Percentiles rank a stretch among this genome's conserved stretches.
Conservation (phyloP, 1,139 yeast species). For the Lizanozyma gosingica region DNA sequence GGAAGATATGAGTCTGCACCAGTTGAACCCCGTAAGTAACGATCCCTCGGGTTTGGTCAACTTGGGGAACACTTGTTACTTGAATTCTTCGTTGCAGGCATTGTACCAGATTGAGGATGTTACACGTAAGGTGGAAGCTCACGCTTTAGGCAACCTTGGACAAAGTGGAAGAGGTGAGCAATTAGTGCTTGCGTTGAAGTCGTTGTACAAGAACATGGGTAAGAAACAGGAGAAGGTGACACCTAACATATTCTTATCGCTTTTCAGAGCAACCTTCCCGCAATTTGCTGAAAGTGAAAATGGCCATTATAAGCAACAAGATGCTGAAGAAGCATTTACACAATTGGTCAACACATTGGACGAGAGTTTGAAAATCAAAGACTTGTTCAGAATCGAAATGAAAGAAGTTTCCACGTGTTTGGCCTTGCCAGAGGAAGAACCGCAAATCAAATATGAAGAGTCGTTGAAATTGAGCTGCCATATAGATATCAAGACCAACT, state of each 20-base stretch:
- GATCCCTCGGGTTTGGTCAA: constrained; percentile 81
- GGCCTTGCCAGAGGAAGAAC: constrained; percentile 51
- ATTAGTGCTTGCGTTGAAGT: constrained; percentile 20
- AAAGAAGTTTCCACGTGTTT: constrained; percentile 52
- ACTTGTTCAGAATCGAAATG: constrained; percentile 57
- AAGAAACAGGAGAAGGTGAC: constrained; percentile 38
- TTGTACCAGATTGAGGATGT: constrained; percentile 61
- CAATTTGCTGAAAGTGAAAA: constrained; percentile 77
- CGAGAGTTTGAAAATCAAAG: constrained; percentile 41
- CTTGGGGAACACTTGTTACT: constrained; percentile 91
- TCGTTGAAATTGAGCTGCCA: constrained; percentile 77
- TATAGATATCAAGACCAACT: constrained; percentile 77
- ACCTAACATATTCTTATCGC: constrained; percentile 54
- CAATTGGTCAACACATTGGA: constrained; percentile 56
- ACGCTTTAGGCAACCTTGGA: constrained; percentile 5
- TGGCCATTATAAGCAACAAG: constrained; percentile 88
- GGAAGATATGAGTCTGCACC: constrained; percentile 55
- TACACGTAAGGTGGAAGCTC: neutral
- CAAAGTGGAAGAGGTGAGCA: constrained; percentile 5
- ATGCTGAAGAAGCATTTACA: constrained; percentile 94
- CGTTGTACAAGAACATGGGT: constrained; percentile 37
- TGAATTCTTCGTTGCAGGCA: constrained; percentile 84
- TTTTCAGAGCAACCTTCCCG: constrained; percentile 62
- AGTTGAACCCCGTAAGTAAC: constrained; percentile 27
- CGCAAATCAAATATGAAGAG: constrained; percentile 40